These are phyloP conservation scores for Thelonectria blattea DNA, from an alignment of 2,329 filamentous ascomycete genomes.

Conservation along the genomic window DNA sequence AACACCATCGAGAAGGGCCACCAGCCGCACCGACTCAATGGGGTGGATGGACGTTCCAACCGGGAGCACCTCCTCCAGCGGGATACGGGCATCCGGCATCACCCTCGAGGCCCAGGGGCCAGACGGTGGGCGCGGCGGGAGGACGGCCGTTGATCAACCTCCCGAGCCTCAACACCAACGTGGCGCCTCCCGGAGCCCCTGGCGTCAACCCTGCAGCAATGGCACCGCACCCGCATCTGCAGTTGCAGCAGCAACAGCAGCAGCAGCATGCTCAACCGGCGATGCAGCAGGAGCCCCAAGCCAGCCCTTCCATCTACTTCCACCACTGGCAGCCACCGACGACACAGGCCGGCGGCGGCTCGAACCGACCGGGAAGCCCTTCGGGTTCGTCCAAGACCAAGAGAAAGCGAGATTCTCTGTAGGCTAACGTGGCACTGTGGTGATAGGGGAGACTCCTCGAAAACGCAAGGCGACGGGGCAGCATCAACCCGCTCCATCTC, in stretches of 20 bases:
- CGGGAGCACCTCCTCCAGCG: constrained; percentile 45
- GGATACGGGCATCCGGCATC: constrained; percentile 57
- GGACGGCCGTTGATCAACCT: constrained; percentile 50
- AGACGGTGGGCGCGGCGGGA: constrained; percentile 52
- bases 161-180: constrained; percentile 53
- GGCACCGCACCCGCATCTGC: constrained; percentile 56
- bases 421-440: constrained; percentile 46
- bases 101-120: constrained; percentile 56
- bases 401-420: constrained; percentile 52
- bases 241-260: constrained; percentile 62
- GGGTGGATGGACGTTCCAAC: constrained; percentile 21
- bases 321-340: constrained; percentile 90
- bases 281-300: constrained; percentile 60
- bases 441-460: constrained; percentile 77
- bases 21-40: constrained; percentile 52
- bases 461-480: constrained; percentile 78
- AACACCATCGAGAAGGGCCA: constrained; percentile 60
- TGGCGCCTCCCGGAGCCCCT: constrained; percentile 45
- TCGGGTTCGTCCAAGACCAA: constrained; percentile 72
- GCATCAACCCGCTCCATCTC: constrained; percentile 36
- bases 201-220: constrained; percentile 38
- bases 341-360: constrained; percentile 63
- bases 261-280: constrained; percentile 57
- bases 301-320: constrained; percentile 82
- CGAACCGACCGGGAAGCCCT: constrained; percentile 73